Evolutionary conservation across 345 rosid genomes (phyloP).

Genomic region (Salix arbutifolia): DNA sequence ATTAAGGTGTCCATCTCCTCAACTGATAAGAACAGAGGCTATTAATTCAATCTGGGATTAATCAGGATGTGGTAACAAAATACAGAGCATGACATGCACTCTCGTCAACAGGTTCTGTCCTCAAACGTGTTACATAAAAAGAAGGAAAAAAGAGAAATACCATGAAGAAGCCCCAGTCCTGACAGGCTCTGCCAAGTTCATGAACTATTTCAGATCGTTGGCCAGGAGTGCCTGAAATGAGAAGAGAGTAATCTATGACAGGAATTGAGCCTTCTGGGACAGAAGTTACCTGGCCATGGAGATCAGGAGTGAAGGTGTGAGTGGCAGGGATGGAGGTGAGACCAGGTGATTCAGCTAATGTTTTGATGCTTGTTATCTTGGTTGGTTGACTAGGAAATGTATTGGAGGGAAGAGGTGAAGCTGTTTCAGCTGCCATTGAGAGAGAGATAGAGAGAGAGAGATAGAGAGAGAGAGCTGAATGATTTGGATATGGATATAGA

Average conservation of each 20-base stretch:
- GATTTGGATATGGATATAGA: neutral
- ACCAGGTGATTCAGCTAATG: slow-evolving; percentile 29
- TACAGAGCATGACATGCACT: too few relatives aligned
- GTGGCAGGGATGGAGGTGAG: slow-evolving; percentile 26
- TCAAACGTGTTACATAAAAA: neutral
- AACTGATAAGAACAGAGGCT: too few relatives aligned
- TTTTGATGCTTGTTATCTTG: slow-evolving; percentile 21
- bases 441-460: neutral
- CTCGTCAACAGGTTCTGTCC: too few relatives aligned
- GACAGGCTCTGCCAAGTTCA: slow-evolving; percentile 49
- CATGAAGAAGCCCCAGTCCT: slow-evolving; percentile 63
- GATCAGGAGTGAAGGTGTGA: slow-evolving; percentile 14
- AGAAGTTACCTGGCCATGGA: slow-evolving; percentile 1
- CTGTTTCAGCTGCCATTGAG: neutral
- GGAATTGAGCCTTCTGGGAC: slow-evolving; percentile 36
- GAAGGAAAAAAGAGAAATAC: slow-evolving; percentile 8
- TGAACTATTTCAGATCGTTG: slow-evolving; percentile 27
- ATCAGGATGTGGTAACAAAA: too few relatives aligned
- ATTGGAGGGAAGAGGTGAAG: neutral
- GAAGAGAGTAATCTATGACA: slow-evolving; percentile 44
- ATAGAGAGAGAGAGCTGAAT: neutral
- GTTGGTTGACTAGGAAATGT: neutral
- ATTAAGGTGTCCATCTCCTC: too few relatives aligned
- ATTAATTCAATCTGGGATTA: too few relatives aligned
- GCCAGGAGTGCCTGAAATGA: slow-evolving; percentile 27